phyloP scores from a whole-genome alignment of 75 land plant species.

The Sequoiadendron giganteum region DNA sequence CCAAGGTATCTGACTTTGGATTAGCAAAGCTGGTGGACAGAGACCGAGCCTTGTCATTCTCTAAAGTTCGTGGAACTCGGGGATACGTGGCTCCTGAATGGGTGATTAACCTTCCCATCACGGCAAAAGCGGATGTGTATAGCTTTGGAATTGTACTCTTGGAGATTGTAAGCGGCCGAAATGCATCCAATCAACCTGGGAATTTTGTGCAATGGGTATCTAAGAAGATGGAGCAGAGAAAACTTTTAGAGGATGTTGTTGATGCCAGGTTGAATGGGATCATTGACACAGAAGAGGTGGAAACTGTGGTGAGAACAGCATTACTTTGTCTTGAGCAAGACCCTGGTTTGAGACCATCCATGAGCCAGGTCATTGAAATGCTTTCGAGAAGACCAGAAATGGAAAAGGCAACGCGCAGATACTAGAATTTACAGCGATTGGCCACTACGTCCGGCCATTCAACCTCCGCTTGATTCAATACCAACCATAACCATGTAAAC shows the following conservation, averaged over 20 bases:
- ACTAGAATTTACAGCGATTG: no score
- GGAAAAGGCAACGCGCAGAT: no score
- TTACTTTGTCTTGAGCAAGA: not conserved
- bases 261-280: not conserved
- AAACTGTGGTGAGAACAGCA: not conserved
- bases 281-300: not conserved
- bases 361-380: not conserved
- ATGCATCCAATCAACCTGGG: not conserved
- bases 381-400: not conserved
- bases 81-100: slow-evolving; percentile 40
- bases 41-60: slow-evolving; percentile 13
- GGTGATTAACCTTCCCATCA: slow-evolving; percentile 18
- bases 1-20: slow-evolving; percentile 41
- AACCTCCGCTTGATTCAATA: no score
- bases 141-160: slow-evolving; percentile 28
- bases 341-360: not conserved
- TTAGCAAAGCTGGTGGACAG: slow-evolving; percentile 24
- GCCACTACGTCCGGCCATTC: no score
- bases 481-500: no score
- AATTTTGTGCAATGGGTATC: slow-evolving; percentile 2
- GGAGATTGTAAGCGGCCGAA: slow-evolving; percentile 13
- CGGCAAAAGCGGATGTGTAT: slow-evolving; percentile 32
- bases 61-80: slow-evolving; percentile 28
- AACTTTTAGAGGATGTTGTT: not conserved
- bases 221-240: not conserved